Evolutionary conservation across 2,329 filamentous ascomycete genomes (phyloP), one percentile per base, ranked within the genome.

Genomic region (Talaromyces islandicus): DNA sequence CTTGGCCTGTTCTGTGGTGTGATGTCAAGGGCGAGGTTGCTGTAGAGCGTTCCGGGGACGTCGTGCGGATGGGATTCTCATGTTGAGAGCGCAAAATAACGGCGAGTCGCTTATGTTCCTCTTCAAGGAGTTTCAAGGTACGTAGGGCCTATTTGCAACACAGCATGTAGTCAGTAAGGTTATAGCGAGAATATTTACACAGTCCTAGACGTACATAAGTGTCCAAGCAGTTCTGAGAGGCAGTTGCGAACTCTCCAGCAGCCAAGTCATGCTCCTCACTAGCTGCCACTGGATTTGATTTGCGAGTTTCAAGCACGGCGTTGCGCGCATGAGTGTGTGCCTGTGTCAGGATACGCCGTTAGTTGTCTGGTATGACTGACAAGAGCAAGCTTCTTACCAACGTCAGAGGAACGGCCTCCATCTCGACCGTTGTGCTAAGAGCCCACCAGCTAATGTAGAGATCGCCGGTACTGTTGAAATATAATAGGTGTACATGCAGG

Each of bases 251-350:
- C 72, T 96, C 91, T 64, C 87, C 88, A 2, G 94, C 93, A 41
- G 94, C 94, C 60, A 90, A 81, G 57, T 92, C 87, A 76, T 97
- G 93, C 74, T 96, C 90, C 69, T 89, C 89, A 70, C 92, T 89
- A 63, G 93, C 93, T 54, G 90, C 87, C 7, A 88, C 88, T 59
- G 90, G 90, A 71, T 94, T 81, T 25, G 82, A 79, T 65, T 83
- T 83, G 64, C 82, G 81, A 35, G 84, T 86, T 59, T 92, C 91
- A 25, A 87, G 82, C 25, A 90, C 87, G 50, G 93, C 92, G 69
- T 90, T 92, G 68, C 88, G 87, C 56, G 91, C 92, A 77, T 97
- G 92, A 67, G 93, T 88, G 76, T 96, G 91, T 64, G 92, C 93
- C 85, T 93, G 67, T 65, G 46, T 57, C 12, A 59, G 25, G 11